Evolutionary conservation across 306 rosid species (phyloP).

Genomic region (Malus asiatica): DNA sequence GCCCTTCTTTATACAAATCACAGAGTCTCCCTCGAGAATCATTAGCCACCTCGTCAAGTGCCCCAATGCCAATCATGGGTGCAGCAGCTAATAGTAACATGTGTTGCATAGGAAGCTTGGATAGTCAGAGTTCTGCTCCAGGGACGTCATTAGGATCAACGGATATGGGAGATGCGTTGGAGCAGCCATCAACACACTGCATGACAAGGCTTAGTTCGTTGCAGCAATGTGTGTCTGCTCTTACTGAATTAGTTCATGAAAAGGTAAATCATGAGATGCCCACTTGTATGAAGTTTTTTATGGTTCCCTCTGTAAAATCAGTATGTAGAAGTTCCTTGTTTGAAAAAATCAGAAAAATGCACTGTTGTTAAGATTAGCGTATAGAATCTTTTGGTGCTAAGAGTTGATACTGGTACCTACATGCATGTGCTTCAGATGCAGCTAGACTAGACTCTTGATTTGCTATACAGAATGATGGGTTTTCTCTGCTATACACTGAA

Average conservation of each 20-base stretch:
- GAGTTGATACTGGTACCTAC: neutral
- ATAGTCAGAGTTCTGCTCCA: conserved; percentile 85
- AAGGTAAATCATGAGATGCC: conserved; percentile 44
- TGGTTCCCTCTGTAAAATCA: neutral
- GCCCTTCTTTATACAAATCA: conserved; percentile 47
- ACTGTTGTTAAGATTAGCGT: neutral
- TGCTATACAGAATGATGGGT: neutral
- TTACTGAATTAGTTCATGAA: conserved; percentile 71
- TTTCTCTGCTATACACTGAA: neutral
- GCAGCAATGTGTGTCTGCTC: conserved; percentile 71
- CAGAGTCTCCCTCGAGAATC: conserved; percentile 49
- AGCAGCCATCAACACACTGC: conserved; percentile 82
- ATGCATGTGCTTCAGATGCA: neutral
- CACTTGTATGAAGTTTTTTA: neutral
- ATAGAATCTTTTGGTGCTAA: neutral
- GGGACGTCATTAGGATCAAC: conserved; percentile 81
- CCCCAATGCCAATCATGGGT: conserved; percentile 78
- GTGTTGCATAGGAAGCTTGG: conserved; percentile 68
- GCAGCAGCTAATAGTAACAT: conserved; percentile 37
- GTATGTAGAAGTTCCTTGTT: neutral
- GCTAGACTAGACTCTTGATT: neutral
- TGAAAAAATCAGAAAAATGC: neutral
- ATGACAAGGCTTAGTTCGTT: conserved; percentile 70
- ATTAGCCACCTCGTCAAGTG: conserved; percentile 40
- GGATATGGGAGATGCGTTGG: conserved; percentile 56